Evolutionary conservation across 1,139 yeast species (phyloP).

Genomic region (Saccharomyces hybrid): DNA sequence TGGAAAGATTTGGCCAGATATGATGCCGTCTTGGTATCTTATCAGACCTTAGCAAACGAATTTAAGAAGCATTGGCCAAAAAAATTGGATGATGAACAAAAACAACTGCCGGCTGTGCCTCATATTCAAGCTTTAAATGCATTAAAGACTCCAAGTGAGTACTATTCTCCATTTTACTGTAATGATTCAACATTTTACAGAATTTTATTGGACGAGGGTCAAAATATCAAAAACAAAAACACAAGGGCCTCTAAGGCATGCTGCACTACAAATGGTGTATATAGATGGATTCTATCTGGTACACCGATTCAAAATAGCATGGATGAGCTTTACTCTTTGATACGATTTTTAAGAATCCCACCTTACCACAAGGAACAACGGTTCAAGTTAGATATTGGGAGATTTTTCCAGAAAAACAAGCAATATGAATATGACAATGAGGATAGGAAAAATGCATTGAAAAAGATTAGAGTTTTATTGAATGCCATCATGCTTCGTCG

Average conservation of each 20-base stretch:
- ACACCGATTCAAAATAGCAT: conserved; percentile 90
- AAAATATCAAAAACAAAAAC: conserved; percentile 66
- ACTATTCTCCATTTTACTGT: conserved; percentile 61
- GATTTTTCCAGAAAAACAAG: conserved; percentile 41
- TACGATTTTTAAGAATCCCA: conserved; percentile 61
- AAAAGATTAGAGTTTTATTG: conserved; percentile 63
- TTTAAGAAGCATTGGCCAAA: conserved; percentile 50
- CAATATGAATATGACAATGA: conserved; percentile 33
- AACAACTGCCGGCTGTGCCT: conserved; percentile 37
- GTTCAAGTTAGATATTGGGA: conserved; percentile 53
- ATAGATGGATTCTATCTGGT: conserved; percentile 81
- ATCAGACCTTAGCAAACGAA: conserved; percentile 60
- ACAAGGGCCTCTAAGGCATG: conserved; percentile 66
- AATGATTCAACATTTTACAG: conserved; percentile 53
- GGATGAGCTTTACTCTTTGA: conserved; percentile 69
- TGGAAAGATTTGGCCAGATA: conserved; percentile 44
- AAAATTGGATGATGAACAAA: conserved; percentile 11
- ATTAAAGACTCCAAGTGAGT: conserved; percentile 32
- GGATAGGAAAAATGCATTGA: conserved; percentile 41
- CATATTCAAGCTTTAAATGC: conserved; percentile 31
- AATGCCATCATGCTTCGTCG: conserved; percentile 75
- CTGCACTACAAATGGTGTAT: conserved; percentile 44
- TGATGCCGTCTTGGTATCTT: conserved; percentile 78
- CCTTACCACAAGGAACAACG: conserved; percentile 56
- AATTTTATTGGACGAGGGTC: conserved; percentile 86